Evolutionary conservation across 2,329 filamentous ascomycete genomes (phyloP).

Genomic region (Trichophyton equinum): DNA sequence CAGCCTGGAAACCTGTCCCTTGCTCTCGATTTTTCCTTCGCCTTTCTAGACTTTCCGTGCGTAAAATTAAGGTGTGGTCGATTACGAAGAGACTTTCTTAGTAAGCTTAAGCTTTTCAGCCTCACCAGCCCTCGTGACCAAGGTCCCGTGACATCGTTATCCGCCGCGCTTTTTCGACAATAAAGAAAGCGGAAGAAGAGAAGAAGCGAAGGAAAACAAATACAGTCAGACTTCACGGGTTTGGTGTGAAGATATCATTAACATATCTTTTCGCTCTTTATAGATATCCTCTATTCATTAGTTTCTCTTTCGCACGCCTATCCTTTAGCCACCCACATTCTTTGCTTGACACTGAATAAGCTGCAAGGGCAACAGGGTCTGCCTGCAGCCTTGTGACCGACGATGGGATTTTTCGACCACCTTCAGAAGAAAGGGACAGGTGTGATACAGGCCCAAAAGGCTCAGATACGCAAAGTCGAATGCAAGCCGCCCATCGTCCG

Average conservation of each 20-base stretch:
- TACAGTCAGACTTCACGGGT: neutral
- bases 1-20: no score
- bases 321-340: neutral
- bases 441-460: slow-evolving; percentile 30
- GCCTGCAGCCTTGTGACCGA: neutral
- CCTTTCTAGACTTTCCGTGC: neutral
- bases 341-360: neutral
- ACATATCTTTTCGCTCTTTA: neutral
- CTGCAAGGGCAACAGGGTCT: neutral
- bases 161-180: neutral
- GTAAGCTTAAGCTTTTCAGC: slow-evolving; percentile 1
- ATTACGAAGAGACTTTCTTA: neutral
- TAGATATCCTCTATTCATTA: neutral
- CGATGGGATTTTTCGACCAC: slow-evolving; percentile 35
- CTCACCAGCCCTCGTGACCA: neutral
- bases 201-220: no score
- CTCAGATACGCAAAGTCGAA: slow-evolving; percentile 33
- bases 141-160: neutral
- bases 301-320: neutral
- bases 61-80: neutral
- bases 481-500: slow-evolving; percentile 20
- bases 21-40: no score
- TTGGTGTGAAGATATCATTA: neutral
- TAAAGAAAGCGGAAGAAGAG: neutral
- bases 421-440: slow-evolving; percentile 33